phyloP scores from a whole-genome alignment of 306 rosid species.

The Clitoria ternatea region DNA sequence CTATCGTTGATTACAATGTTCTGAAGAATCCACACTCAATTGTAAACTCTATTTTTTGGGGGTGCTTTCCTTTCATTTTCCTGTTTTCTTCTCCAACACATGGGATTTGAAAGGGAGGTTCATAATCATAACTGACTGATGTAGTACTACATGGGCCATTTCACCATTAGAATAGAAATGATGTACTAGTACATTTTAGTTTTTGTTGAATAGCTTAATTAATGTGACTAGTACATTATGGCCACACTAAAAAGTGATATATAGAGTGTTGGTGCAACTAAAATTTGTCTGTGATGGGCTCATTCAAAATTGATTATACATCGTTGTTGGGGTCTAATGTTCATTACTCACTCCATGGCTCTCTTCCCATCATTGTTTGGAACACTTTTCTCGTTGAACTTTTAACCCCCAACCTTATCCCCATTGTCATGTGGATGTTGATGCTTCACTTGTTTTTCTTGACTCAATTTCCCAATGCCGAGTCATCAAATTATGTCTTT shows the following conservation, averaged over 20 bases:
- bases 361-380: slow-evolving; percentile 9
- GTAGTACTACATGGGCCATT: neutral
- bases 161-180: neutral
- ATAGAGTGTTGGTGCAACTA: no score
- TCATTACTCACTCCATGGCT: neutral
- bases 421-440: neutral
- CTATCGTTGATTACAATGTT: no score
- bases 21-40: no score
- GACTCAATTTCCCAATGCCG: neutral
- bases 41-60: neutral
- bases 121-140: neutral
- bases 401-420: neutral
- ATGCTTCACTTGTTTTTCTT: slow-evolving; percentile 3
- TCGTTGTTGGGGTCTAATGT: slow-evolving; percentile 9
- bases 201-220: no score
- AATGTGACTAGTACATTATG: neutral
- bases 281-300: neutral
- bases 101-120: neutral
- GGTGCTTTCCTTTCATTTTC: neutral
- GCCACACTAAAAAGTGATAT: neutral
- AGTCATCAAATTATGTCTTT: neutral
- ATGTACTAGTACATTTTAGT: neutral
- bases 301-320: neutral
- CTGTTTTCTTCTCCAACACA: neutral
- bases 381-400: neutral